These are phyloP conservation scores for Aspergillus neoniger DNA, from an alignment of 2,329 filamentous ascomycete species.

Conservation along the genomic window DNA sequence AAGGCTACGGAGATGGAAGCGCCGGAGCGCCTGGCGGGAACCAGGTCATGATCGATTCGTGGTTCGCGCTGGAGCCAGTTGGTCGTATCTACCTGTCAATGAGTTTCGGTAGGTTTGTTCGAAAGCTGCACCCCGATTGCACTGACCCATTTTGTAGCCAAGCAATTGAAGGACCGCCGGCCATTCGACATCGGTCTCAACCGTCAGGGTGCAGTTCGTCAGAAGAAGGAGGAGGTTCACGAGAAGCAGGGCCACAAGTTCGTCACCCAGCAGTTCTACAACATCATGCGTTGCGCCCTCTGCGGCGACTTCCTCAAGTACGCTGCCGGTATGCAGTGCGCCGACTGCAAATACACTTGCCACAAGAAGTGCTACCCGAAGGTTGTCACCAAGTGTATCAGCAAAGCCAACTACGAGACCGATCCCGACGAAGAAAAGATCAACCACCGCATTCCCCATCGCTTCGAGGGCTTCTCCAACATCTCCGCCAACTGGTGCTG, in stretches of 20 bases:
- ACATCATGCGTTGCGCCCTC: constrained; percentile 98
- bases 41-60: constrained; percentile 70
- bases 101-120: constrained; percentile 64
- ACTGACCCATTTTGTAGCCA: constrained; percentile 54
- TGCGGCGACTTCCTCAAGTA: constrained; percentile 99
- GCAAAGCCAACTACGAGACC: constrained; percentile 97
- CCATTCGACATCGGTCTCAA: constrained; percentile 87
- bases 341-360: constrained; percentile 99
- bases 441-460: constrained; percentile 97
- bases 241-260: constrained; percentile 99
- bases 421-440: constrained; percentile 99
- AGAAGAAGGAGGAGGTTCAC: constrained; percentile 96
- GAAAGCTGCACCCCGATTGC: neutral
- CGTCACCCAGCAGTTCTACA: constrained; percentile 98
- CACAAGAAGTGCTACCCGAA: constrained; percentile 96
- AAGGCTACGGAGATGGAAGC: constrained; percentile 33
- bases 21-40: constrained; percentile 34
- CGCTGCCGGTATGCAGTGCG: constrained; percentile 97
- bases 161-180: constrained; percentile 80
- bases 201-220: constrained; percentile 92
- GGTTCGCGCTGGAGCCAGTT: constrained; percentile 95
- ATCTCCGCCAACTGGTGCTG: constrained; percentile 99
- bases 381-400: constrained; percentile 99
- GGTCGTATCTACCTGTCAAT: constrained; percentile 89
- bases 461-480: constrained; percentile 95